Conservation (phyloP, 495 filamentous ascomycete genomes). For the Podospora anserina region DNA sequence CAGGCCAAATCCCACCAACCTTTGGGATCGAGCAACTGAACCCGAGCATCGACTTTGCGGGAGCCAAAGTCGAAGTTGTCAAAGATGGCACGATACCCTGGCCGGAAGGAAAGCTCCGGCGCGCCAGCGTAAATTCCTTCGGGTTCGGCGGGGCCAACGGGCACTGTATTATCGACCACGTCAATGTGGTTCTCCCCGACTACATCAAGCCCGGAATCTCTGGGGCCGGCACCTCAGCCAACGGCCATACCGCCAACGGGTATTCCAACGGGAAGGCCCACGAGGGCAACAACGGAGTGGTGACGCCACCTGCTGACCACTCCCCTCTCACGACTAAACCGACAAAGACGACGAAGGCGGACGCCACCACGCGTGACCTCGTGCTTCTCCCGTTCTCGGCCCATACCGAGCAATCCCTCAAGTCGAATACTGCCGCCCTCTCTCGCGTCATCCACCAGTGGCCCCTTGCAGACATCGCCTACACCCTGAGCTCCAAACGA, state of each 20-base stretch:
- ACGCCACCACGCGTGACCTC: not conserved
- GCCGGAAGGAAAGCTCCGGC: slow-evolving; percentile 16
- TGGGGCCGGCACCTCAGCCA: not conserved
- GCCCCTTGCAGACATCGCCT: not conserved
- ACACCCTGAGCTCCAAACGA: slow-evolving; percentile 6
- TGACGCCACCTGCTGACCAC: too few relatives aligned
- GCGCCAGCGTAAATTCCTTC: slow-evolving; percentile 54
- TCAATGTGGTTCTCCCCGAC: not conserved
- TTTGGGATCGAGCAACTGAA: slow-evolving; percentile 39
- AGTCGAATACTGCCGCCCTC: slow-evolving; percentile 13
- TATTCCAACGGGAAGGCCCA: not conserved
- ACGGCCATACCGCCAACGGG: not conserved
- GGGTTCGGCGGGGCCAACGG: slow-evolving; percentile 56
- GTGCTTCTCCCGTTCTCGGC: slow-evolving; percentile 22
- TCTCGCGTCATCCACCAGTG: slow-evolving; percentile 24
- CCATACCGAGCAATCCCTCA: slow-evolving; percentile 20
- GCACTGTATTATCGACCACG: slow-evolving; percentile 48
- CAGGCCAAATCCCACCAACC: slow-evolving; percentile 35
- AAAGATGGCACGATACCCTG: slow-evolving; percentile 5
- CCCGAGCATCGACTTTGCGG: slow-evolving; percentile 31
- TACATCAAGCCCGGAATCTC: slow-evolving; percentile 1
- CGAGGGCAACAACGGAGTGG: not conserved
- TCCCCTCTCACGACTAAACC: too few relatives aligned
- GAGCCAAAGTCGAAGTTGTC: slow-evolving; percentile 10
- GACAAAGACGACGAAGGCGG: not conserved